These are phyloP conservation scores for Podaxis rugospora DNA, from an alignment of 768 basidiomycete species.

Conservation along the genomic window DNA sequence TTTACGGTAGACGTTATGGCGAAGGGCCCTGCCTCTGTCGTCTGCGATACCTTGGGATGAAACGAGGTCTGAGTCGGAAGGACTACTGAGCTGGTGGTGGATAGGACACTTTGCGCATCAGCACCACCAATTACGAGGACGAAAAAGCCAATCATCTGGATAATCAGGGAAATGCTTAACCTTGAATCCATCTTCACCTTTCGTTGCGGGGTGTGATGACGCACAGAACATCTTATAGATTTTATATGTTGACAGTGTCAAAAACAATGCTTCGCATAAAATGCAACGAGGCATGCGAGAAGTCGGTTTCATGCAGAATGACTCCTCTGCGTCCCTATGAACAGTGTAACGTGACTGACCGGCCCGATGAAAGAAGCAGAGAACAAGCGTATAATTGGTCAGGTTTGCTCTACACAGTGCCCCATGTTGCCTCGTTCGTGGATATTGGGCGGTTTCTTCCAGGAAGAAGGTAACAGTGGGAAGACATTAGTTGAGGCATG, in stretches of 20 bases:
- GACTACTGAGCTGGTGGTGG: not conserved
- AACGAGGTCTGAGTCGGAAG: not conserved
- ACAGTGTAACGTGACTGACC: not conserved
- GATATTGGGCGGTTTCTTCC: not conserved
- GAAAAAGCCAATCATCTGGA: not conserved
- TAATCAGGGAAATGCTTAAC: not conserved
- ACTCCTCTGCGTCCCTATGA: too few relatives aligned
- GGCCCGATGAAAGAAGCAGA: not conserved
- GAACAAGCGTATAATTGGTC: not conserved
- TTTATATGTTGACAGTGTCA: not conserved
- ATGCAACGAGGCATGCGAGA: not conserved
- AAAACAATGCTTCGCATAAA: not conserved
- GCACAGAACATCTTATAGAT: not conserved
- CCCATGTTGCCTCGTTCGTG: too few relatives aligned
- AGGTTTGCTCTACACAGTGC: not conserved
- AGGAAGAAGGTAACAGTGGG: not conserved
- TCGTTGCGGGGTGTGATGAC: not conserved
- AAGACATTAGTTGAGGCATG: not conserved
- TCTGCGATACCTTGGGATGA: not conserved
- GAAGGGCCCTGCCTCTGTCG: constrained; percentile 7
- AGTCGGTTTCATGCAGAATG: not conserved
- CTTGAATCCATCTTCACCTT: not conserved
- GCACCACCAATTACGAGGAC: not conserved
- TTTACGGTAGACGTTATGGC: constrained; percentile 4
- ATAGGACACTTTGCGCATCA: not conserved